These are phyloP conservation scores for Dothideomycetes sp. DNA, from an alignment of 2,329 filamentous ascomycete species.

Conservation along the genomic window DNA sequence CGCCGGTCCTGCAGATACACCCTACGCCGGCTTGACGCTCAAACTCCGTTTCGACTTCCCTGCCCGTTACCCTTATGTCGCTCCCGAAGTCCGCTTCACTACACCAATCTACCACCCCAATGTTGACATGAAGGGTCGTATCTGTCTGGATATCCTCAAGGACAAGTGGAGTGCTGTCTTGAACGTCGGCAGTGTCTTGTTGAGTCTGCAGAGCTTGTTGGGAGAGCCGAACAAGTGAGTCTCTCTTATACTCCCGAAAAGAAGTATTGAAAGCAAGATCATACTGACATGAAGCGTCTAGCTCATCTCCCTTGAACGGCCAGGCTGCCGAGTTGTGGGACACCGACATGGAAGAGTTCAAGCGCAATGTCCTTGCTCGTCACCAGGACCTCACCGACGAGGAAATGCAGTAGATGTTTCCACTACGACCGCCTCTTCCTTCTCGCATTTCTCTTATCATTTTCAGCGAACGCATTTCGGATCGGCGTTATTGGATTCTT, in stretches of 20 bases:
- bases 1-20: conserved; percentile 80
- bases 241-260: background rate
- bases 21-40: conserved; percentile 78
- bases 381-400: conserved; percentile 48
- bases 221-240: conserved; percentile 97
- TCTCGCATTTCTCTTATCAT: conserved; percentile 4
- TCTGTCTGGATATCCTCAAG: conserved; percentile 95
- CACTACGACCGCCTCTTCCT: background rate
- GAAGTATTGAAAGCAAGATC: conserved; percentile 14
- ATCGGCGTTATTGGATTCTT: conserved; percentile 1
- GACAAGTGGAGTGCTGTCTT: conserved; percentile 98
- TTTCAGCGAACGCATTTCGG: conserved; percentile 8
- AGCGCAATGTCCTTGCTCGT: conserved; percentile 58
- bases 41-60: conserved; percentile 91
- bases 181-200: conserved; percentile 85
- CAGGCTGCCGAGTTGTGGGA: conserved; percentile 97
- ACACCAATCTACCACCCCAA: conserved; percentile 99
- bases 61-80: conserved; percentile 81
- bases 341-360: conserved; percentile 76
- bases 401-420: conserved; percentile 21
- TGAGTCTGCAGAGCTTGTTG: conserved; percentile 89
- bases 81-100: conserved; percentile 90
- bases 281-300: too few species aligned
- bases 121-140: conserved; percentile 91
- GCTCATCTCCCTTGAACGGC: conserved; percentile 86